Evolutionary conservation across 805 yeast species (phyloP).

Genomic region (Candida railenensis): DNA sequence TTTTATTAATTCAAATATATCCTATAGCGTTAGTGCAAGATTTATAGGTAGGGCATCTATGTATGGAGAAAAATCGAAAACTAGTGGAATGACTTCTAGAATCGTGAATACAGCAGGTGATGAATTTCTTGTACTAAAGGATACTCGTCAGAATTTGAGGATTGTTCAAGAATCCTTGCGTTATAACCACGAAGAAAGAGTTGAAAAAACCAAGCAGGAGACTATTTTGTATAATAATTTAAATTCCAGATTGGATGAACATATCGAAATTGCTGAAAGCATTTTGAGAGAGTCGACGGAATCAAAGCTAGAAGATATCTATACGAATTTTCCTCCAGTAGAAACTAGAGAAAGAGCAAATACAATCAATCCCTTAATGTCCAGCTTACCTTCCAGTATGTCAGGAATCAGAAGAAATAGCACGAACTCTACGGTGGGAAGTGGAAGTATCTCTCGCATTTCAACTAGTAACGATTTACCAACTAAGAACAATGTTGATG

Average conservation of each 20-base stretch:
- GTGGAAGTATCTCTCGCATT: not conserved
- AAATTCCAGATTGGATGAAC: constrained; percentile 24
- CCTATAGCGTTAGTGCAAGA: constrained; percentile 34
- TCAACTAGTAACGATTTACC: not conserved
- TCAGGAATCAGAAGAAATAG: not conserved
- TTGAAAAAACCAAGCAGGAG: constrained; percentile 16
- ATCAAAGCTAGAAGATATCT: not conserved
- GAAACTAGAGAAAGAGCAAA: not conserved
- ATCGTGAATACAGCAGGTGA: constrained; percentile 35
- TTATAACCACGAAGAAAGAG: constrained; percentile 14
- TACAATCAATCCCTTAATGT: not conserved
- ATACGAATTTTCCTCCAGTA: constrained; percentile 6
- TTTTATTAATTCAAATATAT: constrained; percentile 21
- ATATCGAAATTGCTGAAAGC: constrained; percentile 10
- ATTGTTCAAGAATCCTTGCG: constrained; percentile 21
- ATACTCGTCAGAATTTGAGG: constrained; percentile 22
- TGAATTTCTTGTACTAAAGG: constrained; percentile 39
- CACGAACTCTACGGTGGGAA: not conserved
- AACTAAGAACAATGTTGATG: not conserved
- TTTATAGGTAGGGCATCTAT: constrained; percentile 37
- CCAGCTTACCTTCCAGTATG: not conserved
- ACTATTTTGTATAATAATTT: constrained; percentile 23
- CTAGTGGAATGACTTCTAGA: constrained; percentile 14
- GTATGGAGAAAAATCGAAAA: constrained; percentile 17
- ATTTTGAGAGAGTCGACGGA: not conserved